These are phyloP conservation scores for Corymbia citriodora DNA, from an alignment of 441 rosid species.

Conservation along the genomic window DNA sequence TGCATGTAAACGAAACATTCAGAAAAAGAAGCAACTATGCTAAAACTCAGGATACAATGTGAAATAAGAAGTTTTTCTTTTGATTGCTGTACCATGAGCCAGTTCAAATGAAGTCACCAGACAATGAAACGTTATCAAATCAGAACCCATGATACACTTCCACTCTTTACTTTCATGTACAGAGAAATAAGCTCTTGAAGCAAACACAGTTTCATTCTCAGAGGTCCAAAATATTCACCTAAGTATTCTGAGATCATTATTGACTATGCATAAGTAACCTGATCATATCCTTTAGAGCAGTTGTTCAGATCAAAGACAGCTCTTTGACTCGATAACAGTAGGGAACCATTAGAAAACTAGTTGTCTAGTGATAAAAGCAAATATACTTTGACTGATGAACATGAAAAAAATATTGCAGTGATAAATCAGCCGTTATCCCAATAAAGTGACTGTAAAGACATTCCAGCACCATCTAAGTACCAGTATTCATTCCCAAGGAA, in stretches of 20 bases:
- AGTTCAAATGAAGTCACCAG: not conserved
- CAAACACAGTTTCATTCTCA: not conserved
- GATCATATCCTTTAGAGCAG: not conserved
- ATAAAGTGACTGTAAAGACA: not conserved
- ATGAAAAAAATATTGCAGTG: not conserved
- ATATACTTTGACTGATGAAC: not conserved
- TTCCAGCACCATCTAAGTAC: not conserved
- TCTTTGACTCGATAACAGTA: not conserved
- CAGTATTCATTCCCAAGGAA: not conserved
- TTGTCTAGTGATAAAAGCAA: not conserved
- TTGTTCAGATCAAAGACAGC: not conserved
- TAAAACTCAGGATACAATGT: not conserved
- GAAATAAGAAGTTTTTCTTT: not conserved
- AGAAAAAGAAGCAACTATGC: not conserved
- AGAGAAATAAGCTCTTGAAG: not conserved
- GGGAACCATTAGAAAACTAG: not conserved
- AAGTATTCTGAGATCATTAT: not conserved
- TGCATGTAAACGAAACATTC: not conserved
- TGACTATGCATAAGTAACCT: not conserved
- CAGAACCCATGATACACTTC: not conserved
- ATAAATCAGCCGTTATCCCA: not conserved
- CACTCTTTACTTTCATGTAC: not conserved
- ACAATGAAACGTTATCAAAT: not conserved
- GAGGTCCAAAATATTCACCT: not conserved
- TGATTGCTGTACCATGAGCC: not conserved